Percentiles rank a stretch among this genome's conserved stretches.
These are phyloP conservation scores for Candida verbasci DNA, from an alignment of 805 yeast genomes.

Conservation along the genomic window DNA sequence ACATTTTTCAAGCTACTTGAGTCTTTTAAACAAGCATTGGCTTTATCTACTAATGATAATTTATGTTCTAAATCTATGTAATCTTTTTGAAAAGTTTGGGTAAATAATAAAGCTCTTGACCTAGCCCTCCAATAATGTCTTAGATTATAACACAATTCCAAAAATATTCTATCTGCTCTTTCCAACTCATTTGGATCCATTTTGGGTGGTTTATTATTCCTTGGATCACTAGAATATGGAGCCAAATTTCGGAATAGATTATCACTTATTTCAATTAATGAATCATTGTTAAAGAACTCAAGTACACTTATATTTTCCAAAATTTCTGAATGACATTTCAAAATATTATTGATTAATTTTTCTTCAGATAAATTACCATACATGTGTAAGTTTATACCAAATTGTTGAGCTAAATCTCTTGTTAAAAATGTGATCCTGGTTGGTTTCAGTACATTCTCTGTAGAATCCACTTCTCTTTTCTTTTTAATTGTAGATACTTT, in stretches of 20 bases:
- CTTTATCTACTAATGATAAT: constrained; percentile 66
- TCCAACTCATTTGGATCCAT: constrained; percentile 76
- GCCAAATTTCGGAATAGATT: constrained; percentile 65
- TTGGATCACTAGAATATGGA: constrained; percentile 69
- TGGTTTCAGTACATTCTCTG: constrained; percentile 14
- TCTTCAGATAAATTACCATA: constrained; percentile 59
- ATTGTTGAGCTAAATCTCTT: constrained; percentile 87
- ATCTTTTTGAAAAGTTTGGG: constrained; percentile 71
- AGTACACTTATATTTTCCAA: constrained; percentile 66
- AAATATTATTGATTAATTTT: constrained; percentile 63
- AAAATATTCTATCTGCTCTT: constrained; percentile 78
- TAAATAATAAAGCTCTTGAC: constrained; percentile 72
- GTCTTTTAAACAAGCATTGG: constrained; percentile 59
- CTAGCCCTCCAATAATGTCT: constrained; percentile 91
- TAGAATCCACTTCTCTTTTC: constrained; percentile 23
- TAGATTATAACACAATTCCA: constrained; percentile 79
- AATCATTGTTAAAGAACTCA: constrained; percentile 78
- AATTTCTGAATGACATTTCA: constrained; percentile 72
- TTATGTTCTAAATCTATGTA: constrained; percentile 67
- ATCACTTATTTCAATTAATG: constrained; percentile 70
- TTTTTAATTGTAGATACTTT: constrained; percentile 47
- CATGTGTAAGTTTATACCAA: constrained; percentile 87
- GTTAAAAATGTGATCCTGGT: constrained; percentile 58
- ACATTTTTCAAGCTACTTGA: constrained; percentile 69
- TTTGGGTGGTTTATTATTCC: constrained; percentile 36